Percentiles rank a stretch among this genome's conserved stretches.
phyloP scores from a whole-genome alignment of 2,329 filamentous ascomycete species.

The Nemania abortiva region DNA sequence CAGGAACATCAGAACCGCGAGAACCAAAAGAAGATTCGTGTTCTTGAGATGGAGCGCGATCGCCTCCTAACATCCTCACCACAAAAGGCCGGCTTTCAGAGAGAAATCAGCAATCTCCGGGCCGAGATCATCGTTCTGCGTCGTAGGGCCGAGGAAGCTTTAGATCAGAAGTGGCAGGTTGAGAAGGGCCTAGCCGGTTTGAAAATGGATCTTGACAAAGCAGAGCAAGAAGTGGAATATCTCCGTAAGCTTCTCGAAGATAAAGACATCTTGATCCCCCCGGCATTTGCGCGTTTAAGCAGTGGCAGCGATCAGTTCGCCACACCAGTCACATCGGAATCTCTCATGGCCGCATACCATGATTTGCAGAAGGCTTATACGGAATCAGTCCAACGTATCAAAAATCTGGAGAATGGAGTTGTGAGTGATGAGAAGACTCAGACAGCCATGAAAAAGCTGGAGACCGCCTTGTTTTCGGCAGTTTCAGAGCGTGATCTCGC shows the following conservation, averaged over 20 bases:
- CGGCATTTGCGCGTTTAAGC: slow-evolving; percentile 64
- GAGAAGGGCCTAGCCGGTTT: slow-evolving; percentile 89
- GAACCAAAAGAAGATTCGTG: slow-evolving; percentile 81
- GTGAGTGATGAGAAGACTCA: slow-evolving; percentile 69
- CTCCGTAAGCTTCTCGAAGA: slow-evolving; percentile 82
- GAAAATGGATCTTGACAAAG: slow-evolving; percentile 96
- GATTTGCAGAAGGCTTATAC: slow-evolving; percentile 80
- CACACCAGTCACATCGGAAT: slow-evolving; percentile 72
- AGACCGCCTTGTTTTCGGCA: slow-evolving; percentile 75
- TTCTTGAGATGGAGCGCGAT: slow-evolving; percentile 83
- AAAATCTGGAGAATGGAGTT: slow-evolving; percentile 68
- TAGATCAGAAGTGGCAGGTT: slow-evolving; percentile 96
- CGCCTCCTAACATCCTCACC: slow-evolving; percentile 76
- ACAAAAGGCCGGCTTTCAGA: slow-evolving; percentile 82
- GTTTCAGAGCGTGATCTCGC: slow-evolving; percentile 80
- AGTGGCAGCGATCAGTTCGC: slow-evolving; percentile 56
- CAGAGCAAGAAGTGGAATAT: slow-evolving; percentile 91
- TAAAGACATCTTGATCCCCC: slow-evolving; percentile 82
- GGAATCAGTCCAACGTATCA: slow-evolving; percentile 75
- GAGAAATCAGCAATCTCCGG: slow-evolving; percentile 82
- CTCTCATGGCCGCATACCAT: slow-evolving; percentile 78
- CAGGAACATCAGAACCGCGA: slow-evolving; percentile 88
- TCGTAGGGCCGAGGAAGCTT: slow-evolving; percentile 88
- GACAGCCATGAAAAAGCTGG: slow-evolving; percentile 73
- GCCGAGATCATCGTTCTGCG: slow-evolving; percentile 88